phyloP scores from a whole-genome alignment of 2,329 filamentous ascomycete genomes.

The Alternaria arborescens region DNA sequence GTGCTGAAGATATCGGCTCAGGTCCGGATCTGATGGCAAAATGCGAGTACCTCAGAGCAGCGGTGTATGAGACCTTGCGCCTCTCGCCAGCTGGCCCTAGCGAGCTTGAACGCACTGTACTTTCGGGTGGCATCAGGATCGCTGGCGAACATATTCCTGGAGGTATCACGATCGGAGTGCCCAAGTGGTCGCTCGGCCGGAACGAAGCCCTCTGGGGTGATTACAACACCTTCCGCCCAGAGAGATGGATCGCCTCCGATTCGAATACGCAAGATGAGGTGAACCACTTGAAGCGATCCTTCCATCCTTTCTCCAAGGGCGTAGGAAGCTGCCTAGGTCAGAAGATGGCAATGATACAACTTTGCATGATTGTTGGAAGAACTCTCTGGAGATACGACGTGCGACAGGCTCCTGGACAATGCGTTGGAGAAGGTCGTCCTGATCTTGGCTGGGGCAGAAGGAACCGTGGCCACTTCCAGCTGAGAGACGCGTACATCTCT shows the following conservation, averaged over 20 bases:
- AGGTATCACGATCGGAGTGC: slow-evolving; percentile 25
- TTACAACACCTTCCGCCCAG: slow-evolving; percentile 22
- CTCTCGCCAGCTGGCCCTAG: slow-evolving; percentile 23
- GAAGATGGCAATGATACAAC: slow-evolving; percentile 28
- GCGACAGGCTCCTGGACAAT: neutral
- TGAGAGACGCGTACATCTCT: slow-evolving; percentile 1
- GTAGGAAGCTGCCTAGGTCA: slow-evolving; percentile 35
- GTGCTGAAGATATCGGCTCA: slow-evolving; percentile 16
- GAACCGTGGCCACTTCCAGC: neutral
- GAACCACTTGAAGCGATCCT: slow-evolving; percentile 14
- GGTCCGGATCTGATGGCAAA: slow-evolving; percentile 7
- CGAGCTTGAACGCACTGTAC: slow-evolving; percentile 23
- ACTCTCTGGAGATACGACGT: slow-evolving; percentile 3
- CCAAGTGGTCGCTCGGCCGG: slow-evolving; percentile 27
- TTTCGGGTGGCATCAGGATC: slow-evolving; percentile 29
- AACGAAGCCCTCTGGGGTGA: slow-evolving; percentile 28
- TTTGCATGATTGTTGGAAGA: slow-evolving; percentile 1
- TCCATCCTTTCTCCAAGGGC: slow-evolving; percentile 33
- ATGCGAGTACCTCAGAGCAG: slow-evolving; percentile 26
- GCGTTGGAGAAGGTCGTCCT: neutral
- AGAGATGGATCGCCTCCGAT: slow-evolving; percentile 28
- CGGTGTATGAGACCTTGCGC: slow-evolving; percentile 28
- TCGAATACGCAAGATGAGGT: slow-evolving; percentile 20
- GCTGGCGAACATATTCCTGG: slow-evolving; percentile 20
- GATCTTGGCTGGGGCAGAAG: slow-evolving; percentile 5